Percentiles rank a stretch among this genome's conserved stretches.
Conservation (phyloP, 371 early-diverging fungal species). For the Mucor lusitanicus region DNA sequence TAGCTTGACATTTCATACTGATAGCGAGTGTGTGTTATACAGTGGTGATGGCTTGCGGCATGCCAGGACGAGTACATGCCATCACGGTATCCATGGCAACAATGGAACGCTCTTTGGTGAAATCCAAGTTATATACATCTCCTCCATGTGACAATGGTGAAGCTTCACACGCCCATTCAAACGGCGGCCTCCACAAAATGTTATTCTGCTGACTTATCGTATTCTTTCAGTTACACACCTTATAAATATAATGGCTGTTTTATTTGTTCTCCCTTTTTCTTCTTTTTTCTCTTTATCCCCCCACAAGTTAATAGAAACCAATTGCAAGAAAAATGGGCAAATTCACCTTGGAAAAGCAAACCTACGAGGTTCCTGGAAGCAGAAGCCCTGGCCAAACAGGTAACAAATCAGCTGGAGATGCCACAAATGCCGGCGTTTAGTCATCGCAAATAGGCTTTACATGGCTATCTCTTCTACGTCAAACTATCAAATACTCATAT, state of each 20-base stretch:
- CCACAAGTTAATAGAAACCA: constrained; percentile 3
- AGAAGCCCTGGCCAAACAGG: constrained; percentile 51
- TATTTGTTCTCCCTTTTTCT: constrained; percentile 1
- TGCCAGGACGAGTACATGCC: too few species aligned
- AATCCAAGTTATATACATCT: too few species aligned
- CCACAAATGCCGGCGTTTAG: neutral
- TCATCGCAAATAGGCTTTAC: neutral
- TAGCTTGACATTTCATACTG: too few species aligned
- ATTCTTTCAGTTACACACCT: constrained; percentile 20
- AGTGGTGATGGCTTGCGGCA: too few species aligned
- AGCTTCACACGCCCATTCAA: constrained; percentile 16
- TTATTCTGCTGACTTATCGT: constrained; percentile 29
- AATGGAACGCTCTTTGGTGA: too few species aligned
- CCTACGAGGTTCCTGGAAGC: constrained; percentile 43
- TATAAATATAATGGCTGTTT: constrained; percentile 2
- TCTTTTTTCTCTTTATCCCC: constrained; percentile 3
- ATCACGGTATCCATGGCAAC: too few species aligned
- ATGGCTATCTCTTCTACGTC: neutral
- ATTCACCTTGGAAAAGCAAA: constrained; percentile 42
- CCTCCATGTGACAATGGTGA: constrained; percentile 7
- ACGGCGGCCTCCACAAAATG: neutral
- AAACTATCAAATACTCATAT: constrained; percentile 2
- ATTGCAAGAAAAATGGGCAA: constrained; percentile 20
- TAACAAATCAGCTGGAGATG: constrained; percentile 12
- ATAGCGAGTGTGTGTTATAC: too few species aligned